Evolutionary conservation across 495 filamentous ascomycete genomes (phyloP).

Genomic region (Venustampulla echinocandica): DNA sequence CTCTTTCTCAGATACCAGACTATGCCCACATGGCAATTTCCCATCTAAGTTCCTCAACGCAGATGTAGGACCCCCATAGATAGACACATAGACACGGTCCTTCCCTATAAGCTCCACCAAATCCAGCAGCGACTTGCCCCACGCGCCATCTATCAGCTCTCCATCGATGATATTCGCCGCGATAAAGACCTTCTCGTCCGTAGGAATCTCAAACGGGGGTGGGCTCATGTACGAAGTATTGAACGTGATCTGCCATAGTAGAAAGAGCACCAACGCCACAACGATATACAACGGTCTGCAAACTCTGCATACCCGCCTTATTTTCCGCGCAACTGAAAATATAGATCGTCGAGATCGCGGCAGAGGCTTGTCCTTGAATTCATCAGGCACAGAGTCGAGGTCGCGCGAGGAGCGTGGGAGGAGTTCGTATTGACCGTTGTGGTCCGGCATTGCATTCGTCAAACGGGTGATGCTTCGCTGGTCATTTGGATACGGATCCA

Average conservation of each 20-base stretch:
- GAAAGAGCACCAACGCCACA: conserved; percentile 6
- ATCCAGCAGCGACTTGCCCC: conserved; percentile 54
- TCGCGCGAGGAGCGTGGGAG: conserved; percentile 14
- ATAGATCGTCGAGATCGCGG: not conserved
- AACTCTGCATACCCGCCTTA: not conserved
- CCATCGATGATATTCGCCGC: conserved; percentile 66
- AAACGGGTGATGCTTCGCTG: not conserved
- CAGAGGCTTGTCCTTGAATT: conserved; percentile 24
- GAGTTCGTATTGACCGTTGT: conserved; percentile 6
- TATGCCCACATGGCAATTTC: conserved; percentile 39
- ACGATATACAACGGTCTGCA: conserved; percentile 18
- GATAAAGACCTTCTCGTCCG: conserved; percentile 64
- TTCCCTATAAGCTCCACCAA: conserved; percentile 53
- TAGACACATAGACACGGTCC: conserved; percentile 47
- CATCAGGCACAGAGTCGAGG: conserved; percentile 4
- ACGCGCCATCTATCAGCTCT: conserved; percentile 51
- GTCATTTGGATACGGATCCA: no score
- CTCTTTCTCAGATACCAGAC: conserved; percentile 36
- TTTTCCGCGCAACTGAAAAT: conserved; percentile 5
- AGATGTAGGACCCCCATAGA: conserved; percentile 49
- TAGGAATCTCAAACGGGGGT: conserved; percentile 21
- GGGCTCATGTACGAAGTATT: conserved; percentile 13
- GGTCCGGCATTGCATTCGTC: not conserved
- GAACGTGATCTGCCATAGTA: conserved; percentile 9
- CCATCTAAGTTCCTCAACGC: conserved; percentile 35